Base-by-base conservation (phyloP, 2,329 filamentous ascomycete genomes). In the Blastomyces gilchristii region DNA sequence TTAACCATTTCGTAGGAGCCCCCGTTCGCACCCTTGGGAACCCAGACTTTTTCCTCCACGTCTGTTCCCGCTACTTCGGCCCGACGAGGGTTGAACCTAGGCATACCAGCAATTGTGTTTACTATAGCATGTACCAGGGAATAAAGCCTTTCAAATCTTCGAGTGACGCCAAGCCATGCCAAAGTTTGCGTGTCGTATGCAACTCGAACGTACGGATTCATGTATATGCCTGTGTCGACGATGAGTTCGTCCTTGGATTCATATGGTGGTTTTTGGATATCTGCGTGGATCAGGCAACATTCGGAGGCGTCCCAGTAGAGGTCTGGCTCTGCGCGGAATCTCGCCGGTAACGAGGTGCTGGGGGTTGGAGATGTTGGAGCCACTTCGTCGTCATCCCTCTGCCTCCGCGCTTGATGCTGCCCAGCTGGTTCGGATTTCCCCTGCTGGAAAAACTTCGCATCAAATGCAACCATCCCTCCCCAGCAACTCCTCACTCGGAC, bases 161-260 rank as follows among this genome's bases (percentile, higher is more conserved):
- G 82, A 5, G 83, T 82, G 37, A 85, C 74, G 1, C 79, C 75
- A 1, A 90, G 77, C 82, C 83, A 86, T 0, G 76, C 75, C 9
- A 88, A 78, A 0, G 85, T 83, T 3, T 71, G 71, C 39, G 78
- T 74, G 57, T 83, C 81, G 71, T 91, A 91, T 1, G 88, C 85
- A 4, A 89, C 87, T 22, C 88, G 83, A 53, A 91, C 82, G 69
- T 83, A 91, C 0, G 88, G 88, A 70, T 91, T 91, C 79, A 91
- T 83, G 70, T 84, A 91, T 60, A 90, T 85, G 1, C 83, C 85
- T 0, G 81, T 81, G 49, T 83, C 79, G 5, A 69, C 67, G 5
- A 69, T 67, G 39, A 73, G 71, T 14, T 73, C 71, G 4, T 68
- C 65, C n/a, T 71, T 68, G 11, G 68, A 65, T n/a, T 65, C 58